Conservation (phyloP, 2,329 filamentous ascomycete species). For the Verticillium tricorpus region DNA sequence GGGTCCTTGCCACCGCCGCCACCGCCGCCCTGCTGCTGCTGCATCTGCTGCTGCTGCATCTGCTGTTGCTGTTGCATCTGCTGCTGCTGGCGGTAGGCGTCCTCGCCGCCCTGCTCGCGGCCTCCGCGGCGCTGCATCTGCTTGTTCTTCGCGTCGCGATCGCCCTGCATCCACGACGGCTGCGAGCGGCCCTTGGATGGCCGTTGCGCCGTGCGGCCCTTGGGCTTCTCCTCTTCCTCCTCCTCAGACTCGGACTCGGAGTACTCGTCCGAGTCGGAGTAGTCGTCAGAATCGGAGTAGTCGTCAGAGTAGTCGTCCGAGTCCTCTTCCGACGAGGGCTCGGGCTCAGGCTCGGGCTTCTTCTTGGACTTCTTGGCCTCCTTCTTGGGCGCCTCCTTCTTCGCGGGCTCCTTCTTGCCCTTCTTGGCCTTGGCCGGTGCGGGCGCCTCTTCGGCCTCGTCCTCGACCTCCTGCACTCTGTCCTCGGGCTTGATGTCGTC, state of each 20-base stretch:
- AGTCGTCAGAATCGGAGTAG: conserved; percentile 3
- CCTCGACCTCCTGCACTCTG: not conserved
- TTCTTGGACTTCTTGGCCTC: conserved; percentile 7
- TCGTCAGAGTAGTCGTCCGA: conserved; percentile 15
- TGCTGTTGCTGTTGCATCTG: conserved; percentile 22
- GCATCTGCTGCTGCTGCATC: conserved; percentile 19
- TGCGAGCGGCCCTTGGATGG: not conserved
- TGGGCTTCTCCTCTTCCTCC: conserved; percentile 5
- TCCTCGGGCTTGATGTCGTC: not conserved
- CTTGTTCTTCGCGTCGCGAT: not conserved
- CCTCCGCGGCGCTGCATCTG: conserved; percentile 1
- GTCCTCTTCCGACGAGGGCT: conserved; percentile 6
- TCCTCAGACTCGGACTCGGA: not conserved
- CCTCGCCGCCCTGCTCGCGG: not conserved
- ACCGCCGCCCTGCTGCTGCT: conserved; percentile 20
- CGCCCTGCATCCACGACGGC: not conserved
- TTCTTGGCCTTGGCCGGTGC: conserved; percentile 1
- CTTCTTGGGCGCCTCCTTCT: conserved; percentile 10
- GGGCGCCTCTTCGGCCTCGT: conserved; percentile 1
- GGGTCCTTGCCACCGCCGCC: conserved; percentile 16
- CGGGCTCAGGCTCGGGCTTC: conserved; percentile 1
- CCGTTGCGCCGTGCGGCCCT: not conserved
- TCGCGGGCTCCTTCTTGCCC: conserved; percentile 7
- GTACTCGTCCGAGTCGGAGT: conserved; percentile 1
- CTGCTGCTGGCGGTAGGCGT: conserved; percentile 16